These are phyloP conservation scores for Marasmius tenuissimus DNA, from an alignment of 1,284 basidiomycete species.

Conservation along the genomic window DNA sequence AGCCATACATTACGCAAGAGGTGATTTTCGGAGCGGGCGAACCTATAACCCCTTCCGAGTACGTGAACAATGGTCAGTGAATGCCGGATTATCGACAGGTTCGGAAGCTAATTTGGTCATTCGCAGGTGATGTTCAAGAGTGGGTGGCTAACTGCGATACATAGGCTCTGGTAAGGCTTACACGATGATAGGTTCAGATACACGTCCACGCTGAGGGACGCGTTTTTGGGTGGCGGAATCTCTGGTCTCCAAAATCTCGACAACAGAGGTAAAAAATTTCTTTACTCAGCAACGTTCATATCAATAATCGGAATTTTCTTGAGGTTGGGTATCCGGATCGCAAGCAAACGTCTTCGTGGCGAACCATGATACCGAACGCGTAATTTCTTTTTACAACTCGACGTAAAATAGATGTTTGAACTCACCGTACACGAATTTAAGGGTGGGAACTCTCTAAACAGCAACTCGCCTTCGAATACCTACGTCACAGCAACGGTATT, in stretches of 20 bases:
- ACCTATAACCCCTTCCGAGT: conserved; percentile 55
- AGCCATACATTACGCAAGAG: conserved; percentile 60
- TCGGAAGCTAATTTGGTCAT: neutral
- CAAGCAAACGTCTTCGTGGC: conserved; percentile 66
- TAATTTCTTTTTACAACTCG: conserved; percentile 24
- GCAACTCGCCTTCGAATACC: conserved; percentile 62
- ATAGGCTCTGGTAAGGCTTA: neutral
- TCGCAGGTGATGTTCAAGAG: conserved; percentile 67
- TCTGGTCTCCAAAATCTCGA: conserved; percentile 56
- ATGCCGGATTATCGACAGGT: neutral
- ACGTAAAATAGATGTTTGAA: neutral
- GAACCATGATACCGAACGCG: conserved; percentile 72
- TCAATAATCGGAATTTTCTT: neutral
- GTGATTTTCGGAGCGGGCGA: conserved; percentile 55
- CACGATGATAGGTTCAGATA: conserved; percentile 57
- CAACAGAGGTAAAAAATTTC: conserved; percentile 37
- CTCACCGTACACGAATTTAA: conserved; percentile 18
- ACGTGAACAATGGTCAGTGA: conserved; percentile 47
- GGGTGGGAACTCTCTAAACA: conserved; percentile 55
- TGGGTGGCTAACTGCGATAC: conserved; percentile 26
- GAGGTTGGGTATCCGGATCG: conserved; percentile 57
- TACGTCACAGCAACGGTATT: conserved; percentile 63
- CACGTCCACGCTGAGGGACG: conserved; percentile 48
- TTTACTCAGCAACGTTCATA: neutral
- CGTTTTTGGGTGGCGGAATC: conserved; percentile 54